A percentile compares a stretch with the other conserved stretches of the same genome.
Conservation (phyloP, 2,329 filamentous ascomycete species). For the Parafenestella ontariensis region DNA sequence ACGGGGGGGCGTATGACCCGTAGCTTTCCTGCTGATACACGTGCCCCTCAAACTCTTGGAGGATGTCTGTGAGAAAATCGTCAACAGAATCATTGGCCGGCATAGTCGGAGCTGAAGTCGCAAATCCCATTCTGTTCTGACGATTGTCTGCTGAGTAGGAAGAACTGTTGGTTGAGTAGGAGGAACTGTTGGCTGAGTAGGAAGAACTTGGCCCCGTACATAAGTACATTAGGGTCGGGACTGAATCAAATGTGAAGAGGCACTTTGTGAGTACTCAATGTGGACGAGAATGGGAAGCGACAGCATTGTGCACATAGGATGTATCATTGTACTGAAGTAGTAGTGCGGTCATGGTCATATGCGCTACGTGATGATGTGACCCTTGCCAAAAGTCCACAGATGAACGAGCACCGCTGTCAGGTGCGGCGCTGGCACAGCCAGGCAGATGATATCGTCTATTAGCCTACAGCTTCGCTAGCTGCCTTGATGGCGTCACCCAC, state of each 20-base stretch:
- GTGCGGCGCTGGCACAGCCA: neutral
- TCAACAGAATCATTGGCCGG: neutral
- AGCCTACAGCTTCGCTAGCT: slow-evolving; percentile 31
- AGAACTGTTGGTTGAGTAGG: too few relatives aligned
- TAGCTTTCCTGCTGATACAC: neutral
- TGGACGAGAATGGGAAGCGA: too few relatives aligned
- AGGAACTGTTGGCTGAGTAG: neutral
- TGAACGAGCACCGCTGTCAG: neutral
- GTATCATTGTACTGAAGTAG: neutral
- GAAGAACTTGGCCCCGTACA: too few relatives aligned
- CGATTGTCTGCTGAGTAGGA: neutral
- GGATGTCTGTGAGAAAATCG: neutral
- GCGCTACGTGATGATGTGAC: neutral
- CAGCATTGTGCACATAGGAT: too few relatives aligned
- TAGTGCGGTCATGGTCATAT: neutral
- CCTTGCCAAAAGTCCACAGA: neutral
- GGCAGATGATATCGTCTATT: neutral
- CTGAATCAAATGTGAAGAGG: too few relatives aligned
- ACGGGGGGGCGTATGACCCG: neutral
- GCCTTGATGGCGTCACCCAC: slow-evolving; percentile 26
- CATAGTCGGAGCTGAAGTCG: too few relatives aligned
- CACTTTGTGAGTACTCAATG: too few relatives aligned
- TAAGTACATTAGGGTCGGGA: too few relatives aligned
- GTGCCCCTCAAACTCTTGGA: neutral
- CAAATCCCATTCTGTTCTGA: neutral